phyloP scores from a whole-genome alignment of 2,329 filamentous ascomycete species.

The Fusarium siculi region DNA sequence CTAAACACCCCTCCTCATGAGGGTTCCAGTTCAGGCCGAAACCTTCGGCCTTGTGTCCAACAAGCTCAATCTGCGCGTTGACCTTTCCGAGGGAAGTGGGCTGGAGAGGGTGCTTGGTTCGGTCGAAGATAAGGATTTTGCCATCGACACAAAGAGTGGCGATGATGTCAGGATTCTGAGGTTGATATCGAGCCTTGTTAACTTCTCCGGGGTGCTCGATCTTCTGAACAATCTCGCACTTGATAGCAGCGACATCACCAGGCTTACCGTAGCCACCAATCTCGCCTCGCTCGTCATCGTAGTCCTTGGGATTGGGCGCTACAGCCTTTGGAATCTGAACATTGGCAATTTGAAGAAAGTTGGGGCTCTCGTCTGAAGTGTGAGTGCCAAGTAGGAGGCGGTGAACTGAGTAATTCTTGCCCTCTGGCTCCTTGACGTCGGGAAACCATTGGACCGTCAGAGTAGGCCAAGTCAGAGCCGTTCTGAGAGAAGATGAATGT shows the following conservation, averaged over 20 bases:
- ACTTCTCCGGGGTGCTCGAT: conserved; percentile 97
- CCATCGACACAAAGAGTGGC: conserved; percentile 92
- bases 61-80: conserved; percentile 84
- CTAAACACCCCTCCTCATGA: conserved; percentile 81
- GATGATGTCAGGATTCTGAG: conserved; percentile 96
- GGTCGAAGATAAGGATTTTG: conserved; percentile 91
- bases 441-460: conserved; percentile 98
- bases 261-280: conserved; percentile 92
- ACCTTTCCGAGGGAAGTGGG: conserved; percentile 73
- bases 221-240: conserved; percentile 92
- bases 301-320: conserved; percentile 80
- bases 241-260: conserved; percentile 75
- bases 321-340: conserved; percentile 89
- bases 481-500: conserved; percentile 56
- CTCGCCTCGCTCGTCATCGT: conserved; percentile 91
- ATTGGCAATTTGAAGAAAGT: conserved; percentile 94
- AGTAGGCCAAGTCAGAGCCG: conserved; percentile 96
- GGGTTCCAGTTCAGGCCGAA: conserved; percentile 96
- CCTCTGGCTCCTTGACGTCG: conserved; percentile 87
- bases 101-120: conserved; percentile 87
- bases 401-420: conserved; percentile 88
- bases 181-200: conserved; percentile 98
- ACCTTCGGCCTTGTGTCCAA: conserved; percentile 88
- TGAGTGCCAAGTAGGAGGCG: conserved; percentile 94
- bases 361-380: conserved; percentile 84